A percentile compares a stretch with the other conserved stretches of the same genome.
These are phyloP conservation scores for Avena sativa DNA, from an alignment of 176 grass and related monocot genomes.

Conservation along the genomic window DNA sequence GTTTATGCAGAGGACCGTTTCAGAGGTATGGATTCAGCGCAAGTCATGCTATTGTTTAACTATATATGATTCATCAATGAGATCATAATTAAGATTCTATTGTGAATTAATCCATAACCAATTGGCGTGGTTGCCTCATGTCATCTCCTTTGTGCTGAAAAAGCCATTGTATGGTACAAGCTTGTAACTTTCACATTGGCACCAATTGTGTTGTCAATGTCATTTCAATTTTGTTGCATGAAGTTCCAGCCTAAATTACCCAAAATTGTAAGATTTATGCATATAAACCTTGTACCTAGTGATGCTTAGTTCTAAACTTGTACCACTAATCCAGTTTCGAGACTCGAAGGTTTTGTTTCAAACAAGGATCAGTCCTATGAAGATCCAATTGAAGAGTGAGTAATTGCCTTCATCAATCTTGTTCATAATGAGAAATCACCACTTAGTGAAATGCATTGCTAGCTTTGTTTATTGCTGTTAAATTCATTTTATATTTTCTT, in stretches of 20 bases:
- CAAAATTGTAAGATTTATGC: background rate
- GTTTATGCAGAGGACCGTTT: slow-evolving; percentile 96
- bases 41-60: slow-evolving; percentile 20
- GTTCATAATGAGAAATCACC: background rate
- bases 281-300: background rate
- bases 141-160: background rate
- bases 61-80: slow-evolving; percentile 5
- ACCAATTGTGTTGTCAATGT: background rate
- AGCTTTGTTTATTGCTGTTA: slow-evolving; percentile 31
- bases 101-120: slow-evolving; percentile 11
- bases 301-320: slow-evolving; percentile 37
- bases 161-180: background rate
- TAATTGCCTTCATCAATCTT: slow-evolving; percentile 35
- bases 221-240: background rate
- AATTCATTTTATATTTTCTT: slow-evolving; percentile 46
- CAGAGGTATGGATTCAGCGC: slow-evolving; percentile 61
- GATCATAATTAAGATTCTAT: background rate
- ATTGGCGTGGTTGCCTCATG: background rate
- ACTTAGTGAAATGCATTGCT: background rate
- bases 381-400: slow-evolving; percentile 99
- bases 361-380: slow-evolving; percentile 97
- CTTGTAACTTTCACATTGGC: background rate
- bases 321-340: slow-evolving; percentile 78
- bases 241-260: background rate
- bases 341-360: slow-evolving; percentile 99